Evolutionary conservation across 805 yeast genomes (phyloP).

Genomic region (Barnettozyma californica): DNA sequence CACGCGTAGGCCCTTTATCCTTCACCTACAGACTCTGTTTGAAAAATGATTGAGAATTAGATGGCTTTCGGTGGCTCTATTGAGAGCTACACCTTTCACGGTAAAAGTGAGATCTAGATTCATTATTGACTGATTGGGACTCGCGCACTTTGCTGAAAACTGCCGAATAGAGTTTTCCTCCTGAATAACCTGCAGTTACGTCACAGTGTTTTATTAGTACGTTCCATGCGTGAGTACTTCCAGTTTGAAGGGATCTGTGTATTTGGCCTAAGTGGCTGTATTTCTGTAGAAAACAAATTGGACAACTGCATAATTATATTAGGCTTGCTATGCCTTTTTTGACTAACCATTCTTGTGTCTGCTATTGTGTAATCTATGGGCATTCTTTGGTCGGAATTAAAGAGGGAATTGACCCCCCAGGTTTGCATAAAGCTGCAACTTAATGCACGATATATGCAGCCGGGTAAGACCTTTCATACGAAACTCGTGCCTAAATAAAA

Average conservation of each 20-base stretch:
- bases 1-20: too few species aligned
- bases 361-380: background rate
- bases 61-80: background rate
- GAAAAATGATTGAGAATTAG: background rate
- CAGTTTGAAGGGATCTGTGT: background rate
- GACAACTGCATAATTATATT: too few species aligned
- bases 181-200: background rate
- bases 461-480: background rate
- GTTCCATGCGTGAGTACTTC: background rate
- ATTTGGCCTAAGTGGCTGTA: too few species aligned
- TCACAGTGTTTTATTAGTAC: background rate
- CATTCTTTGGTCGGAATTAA: background rate
- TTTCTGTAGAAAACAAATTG: too few species aligned
- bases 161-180: too few species aligned
- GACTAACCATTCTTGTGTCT: background rate
- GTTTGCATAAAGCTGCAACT: background rate
- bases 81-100: background rate
- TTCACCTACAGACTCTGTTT: background rate
- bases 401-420: background rate
- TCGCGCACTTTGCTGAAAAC: too few species aligned
- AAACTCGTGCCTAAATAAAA: background rate
- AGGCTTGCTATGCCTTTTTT: too few species aligned
- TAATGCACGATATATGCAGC: background rate
- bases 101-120: background rate
- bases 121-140: too few species aligned